Evolutionary conservation across 371 early-diverging fungal genomes (phyloP), one percentile per base, ranked within the genome.

Genomic region (Encephalitozoon romaleae): DNA sequence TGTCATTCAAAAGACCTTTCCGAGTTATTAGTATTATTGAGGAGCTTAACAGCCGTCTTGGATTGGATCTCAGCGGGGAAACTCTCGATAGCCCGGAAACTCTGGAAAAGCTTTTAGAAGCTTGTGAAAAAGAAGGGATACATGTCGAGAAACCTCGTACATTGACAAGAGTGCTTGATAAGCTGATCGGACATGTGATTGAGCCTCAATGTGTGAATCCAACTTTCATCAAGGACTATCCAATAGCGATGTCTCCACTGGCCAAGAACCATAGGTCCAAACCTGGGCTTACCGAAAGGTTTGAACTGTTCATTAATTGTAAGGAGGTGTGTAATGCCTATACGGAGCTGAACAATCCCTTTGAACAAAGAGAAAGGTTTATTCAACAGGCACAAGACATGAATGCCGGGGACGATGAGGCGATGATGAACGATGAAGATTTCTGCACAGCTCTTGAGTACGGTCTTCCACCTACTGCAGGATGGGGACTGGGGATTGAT

Each of bases 301-400:
- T 98, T 85, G 99, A 98, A 87, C 87, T 93, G 81, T 98, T 98
- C 83, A 93, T 97, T 12, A 95, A 95, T 78, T 92, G 94, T 82
- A 97, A 95, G 90, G 99, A 98, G 86, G 88, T 98, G 39, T 90
- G 90, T 87, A 97, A 97, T 86, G 94, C 96, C 23, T 97, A 97
- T 89, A 92, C 93, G 38, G 98, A 97, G 87, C 88, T 96, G 84
- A 97, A 97, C 88, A 95, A 96, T 87, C 98, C 98, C 30, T 86
- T 90, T 80, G 96, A 94, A 78, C 96, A 97, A 86, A 90, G 94
- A 77, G 87, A 91, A 82, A 89, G 97, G 82, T 98, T 98, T 86
- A 91, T 88, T 66, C 91, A 93, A 88, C 98, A 98, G 87, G 94
- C 94, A 52, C 84, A 84, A 59, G 96, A 96, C 85, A 93, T 94